Evolutionary conservation across 257 asterid species (phyloP).

Genomic region (Cinchona pubescens): DNA sequence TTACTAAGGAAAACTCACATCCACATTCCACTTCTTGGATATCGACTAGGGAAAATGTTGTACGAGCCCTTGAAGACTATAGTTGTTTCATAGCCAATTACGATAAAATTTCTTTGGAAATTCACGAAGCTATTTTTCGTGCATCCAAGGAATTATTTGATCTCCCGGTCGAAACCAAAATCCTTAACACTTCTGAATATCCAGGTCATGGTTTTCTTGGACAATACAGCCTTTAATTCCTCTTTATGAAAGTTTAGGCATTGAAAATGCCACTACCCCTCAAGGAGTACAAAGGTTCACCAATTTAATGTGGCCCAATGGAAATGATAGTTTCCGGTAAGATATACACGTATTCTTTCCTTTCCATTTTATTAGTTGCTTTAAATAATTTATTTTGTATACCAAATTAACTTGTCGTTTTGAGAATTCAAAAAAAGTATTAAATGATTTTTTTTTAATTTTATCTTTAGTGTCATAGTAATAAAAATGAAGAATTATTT

Average conservation of each 20-base stretch:
- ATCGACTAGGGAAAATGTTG: slow-evolving; percentile 41
- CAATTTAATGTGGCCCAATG: slow-evolving; percentile 57
- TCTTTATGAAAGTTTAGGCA: slow-evolving; percentile 64
- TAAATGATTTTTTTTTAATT: no score
- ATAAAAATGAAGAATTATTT: no score
- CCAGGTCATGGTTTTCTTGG: slow-evolving; percentile 73
- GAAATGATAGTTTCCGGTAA: slow-evolving; percentile 17
- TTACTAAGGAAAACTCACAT: slow-evolving; percentile 39
- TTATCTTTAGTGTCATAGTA: no score
- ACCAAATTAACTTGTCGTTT: no score
- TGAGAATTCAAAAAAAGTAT: no score
- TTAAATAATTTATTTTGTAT: no score
- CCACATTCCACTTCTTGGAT: slow-evolving; percentile 46
- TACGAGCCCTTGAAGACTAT: slow-evolving; percentile 55
- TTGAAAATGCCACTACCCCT: slow-evolving; percentile 57
- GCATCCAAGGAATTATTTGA: slow-evolving; percentile 48
- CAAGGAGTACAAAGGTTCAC: slow-evolving; percentile 55
- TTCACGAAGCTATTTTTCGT: slow-evolving; percentile 49
- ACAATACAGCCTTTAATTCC: slow-evolving; percentile 57
- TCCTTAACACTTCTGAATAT: slow-evolving; percentile 47
- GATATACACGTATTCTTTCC: no score
- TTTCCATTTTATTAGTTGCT: no score
- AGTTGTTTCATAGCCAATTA: slow-evolving; percentile 59
- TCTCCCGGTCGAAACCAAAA: slow-evolving; percentile 48
- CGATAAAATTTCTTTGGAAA: slow-evolving; percentile 44